Percentiles rank a stretch among this genome's conserved stretches.
Evolutionary conservation across 352 stramenopile genomes (phyloP).

Genomic region (Pythium vanterpoolii): DNA sequence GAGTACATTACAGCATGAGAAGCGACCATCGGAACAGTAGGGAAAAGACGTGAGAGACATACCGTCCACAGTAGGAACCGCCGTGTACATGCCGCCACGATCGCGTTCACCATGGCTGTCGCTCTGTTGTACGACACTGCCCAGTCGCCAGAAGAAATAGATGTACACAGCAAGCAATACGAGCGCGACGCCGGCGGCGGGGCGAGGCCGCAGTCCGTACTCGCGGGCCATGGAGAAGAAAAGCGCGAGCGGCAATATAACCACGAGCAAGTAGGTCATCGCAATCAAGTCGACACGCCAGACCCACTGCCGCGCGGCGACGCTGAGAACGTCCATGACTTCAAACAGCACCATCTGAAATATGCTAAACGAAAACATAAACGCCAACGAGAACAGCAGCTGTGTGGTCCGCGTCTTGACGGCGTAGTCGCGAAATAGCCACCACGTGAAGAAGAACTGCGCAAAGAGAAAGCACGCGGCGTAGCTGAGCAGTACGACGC

Average conservation of each 20-base stretch:
- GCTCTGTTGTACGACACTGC: slow-evolving; percentile 46
- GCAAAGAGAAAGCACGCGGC: slow-evolving; percentile 57
- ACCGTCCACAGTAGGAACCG: slow-evolving; percentile 45
- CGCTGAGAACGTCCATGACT: slow-evolving; percentile 61
- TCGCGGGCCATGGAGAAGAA: slow-evolving; percentile 75
- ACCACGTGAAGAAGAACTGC: slow-evolving; percentile 79
- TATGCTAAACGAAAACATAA: slow-evolving; percentile 78
- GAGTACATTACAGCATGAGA: too few relatives aligned
- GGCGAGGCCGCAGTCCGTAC: slow-evolving; percentile 35
- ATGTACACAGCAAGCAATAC: slow-evolving; percentile 49
- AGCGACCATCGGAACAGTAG: too few relatives aligned
- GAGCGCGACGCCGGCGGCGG: slow-evolving; percentile 24
- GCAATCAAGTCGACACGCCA: slow-evolving; percentile 74
- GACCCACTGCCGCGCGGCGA: slow-evolving; percentile 65
- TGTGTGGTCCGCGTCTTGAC: slow-evolving; percentile 53
- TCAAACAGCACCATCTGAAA: slow-evolving; percentile 84
- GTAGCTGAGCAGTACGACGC: slow-evolving; percentile 21
- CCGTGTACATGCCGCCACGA: neutral
- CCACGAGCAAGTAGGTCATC: slow-evolving; percentile 74
- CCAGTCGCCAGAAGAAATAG: slow-evolving; percentile 74
- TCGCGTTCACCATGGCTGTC: slow-evolving; percentile 2
- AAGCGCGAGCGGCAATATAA: slow-evolving; percentile 70
- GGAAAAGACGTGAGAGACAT: too few relatives aligned
- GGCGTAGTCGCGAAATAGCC: slow-evolving; percentile 84
- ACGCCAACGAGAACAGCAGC: slow-evolving; percentile 66